Base-by-base conservation (phyloP, 805 yeast species). In the Cyberlindnera meyerae region DNA sequence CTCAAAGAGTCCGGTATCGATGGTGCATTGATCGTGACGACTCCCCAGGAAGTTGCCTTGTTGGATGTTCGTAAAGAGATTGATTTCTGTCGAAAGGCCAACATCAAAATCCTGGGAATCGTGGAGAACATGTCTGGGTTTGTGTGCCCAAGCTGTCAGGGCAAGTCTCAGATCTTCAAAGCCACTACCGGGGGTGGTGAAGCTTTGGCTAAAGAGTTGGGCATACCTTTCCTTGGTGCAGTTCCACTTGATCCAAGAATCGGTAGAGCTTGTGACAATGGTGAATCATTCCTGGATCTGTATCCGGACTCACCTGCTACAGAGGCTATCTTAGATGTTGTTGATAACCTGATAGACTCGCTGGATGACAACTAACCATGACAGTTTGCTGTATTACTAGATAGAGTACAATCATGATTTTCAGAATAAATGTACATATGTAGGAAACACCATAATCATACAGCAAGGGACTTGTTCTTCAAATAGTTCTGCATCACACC, bases 61-160 rank as follows among this genome's bases (percentile, higher is more conserved):
- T 63, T 93, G 31, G 99, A 93, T 55, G 99, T 93, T 5, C 68
- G 99, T 39, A 93, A 93, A 60, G 98, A 93, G 55, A 85, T 93
- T 15, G 95, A 90, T 56, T 93, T 93, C 52, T 93, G 98, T 60
- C 70, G 78, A 29, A 93, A 93, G 59, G 97, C 97, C 2, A 80
- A 79, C 2, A 88, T 93, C 43, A 80, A 73, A 42, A 73, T 93
- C 4, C 60, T 93, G 29, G 99, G 99, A 0, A 61, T 93, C 11
- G 97, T 93, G 14, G 99, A 93, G 58, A 93, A 93, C 59, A 93
- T 93, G 99, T 77, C 96, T 8, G 99, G 98, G 3, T 93, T 93
- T 63, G 97, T 93, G 12, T 93, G 99, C 58, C 98, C 98, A 4
- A 77, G 70, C 53, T 93, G 99, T 62, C 76, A 84, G 44, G 93